Evolutionary conservation across 441 rosid species (phyloP).

Genomic region (Mallotus repandus): DNA sequence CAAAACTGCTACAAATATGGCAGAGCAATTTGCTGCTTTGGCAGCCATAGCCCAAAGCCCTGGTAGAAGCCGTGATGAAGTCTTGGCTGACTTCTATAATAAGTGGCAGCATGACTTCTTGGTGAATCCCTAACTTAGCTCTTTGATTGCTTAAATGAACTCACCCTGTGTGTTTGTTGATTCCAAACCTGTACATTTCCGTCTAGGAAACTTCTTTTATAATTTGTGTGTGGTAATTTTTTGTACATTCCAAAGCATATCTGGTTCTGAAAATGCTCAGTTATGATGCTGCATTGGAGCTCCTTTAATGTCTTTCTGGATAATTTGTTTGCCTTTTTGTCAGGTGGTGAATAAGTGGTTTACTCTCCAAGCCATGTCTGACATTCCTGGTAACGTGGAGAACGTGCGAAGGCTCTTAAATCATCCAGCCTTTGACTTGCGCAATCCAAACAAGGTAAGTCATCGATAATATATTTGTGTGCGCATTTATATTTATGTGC

Average conservation of each 20-base stretch:
- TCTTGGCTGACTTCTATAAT: slow-evolving; percentile 76
- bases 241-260: not conserved
- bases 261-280: not conserved
- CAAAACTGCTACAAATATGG: slow-evolving; percentile 82
- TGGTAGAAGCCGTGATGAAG: slow-evolving; percentile 76
- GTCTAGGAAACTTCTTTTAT: not conserved
- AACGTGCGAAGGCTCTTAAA: slow-evolving; percentile 63
- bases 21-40: slow-evolving; percentile 93
- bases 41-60: slow-evolving; percentile 80
- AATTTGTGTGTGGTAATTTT: not conserved
- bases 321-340: slow-evolving; percentile 17
- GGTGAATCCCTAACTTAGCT: slow-evolving; percentile 42
- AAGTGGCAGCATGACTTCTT: slow-evolving; percentile 86
- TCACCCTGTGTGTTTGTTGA: not conserved
- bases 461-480: not conserved
- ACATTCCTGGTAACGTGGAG: slow-evolving; percentile 83
- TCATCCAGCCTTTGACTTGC: slow-evolving; percentile 90
- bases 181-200: not conserved
- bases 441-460: slow-evolving; percentile 87
- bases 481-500: not conserved
- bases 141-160: not conserved
- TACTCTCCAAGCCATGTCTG: slow-evolving; percentile 83
- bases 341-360: slow-evolving; percentile 99
- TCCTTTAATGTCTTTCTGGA: slow-evolving; percentile 7
- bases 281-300: slow-evolving; percentile 2